Conservation (phyloP, 1,139 yeast species). For the Protomyces arabidopsidicola region DNA sequence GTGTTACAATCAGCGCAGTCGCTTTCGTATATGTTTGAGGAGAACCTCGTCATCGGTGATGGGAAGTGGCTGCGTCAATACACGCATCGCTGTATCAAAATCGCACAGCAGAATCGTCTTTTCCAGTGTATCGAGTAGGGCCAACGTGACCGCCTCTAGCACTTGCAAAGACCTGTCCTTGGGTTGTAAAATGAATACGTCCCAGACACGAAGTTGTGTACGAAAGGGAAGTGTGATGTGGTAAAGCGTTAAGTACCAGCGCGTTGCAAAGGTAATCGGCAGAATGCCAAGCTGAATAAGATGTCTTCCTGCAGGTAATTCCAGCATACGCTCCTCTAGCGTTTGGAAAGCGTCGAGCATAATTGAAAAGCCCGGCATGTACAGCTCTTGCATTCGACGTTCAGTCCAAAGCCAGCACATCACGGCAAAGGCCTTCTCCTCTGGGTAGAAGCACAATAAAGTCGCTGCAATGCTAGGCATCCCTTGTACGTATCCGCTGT, state of each 20-base stretch:
- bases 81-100: conserved; percentile 33
- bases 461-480: conserved; percentile 35
- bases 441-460: conserved; percentile 34
- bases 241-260: conserved; percentile 35
- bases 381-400: conserved; percentile 30
- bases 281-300: conserved; percentile 29
- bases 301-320: conserved; percentile 21
- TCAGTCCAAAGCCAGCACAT: conserved; percentile 30
- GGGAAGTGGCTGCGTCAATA: conserved; percentile 30
- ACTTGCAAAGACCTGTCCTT: conserved; percentile 19
- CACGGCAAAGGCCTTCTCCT: conserved; percentile 32
- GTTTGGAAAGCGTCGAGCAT: conserved; percentile 31
- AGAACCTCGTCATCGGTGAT: conserved; percentile 32
- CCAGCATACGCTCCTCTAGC: conserved; percentile 29
- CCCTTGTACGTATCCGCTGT: conserved; percentile 35
- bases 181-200: conserved; percentile 30
- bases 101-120: conserved; percentile 29
- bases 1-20: not conserved
- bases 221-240: conserved; percentile 33
- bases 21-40: conserved; percentile 15
- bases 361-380: conserved; percentile 31
- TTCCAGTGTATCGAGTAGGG: conserved; percentile 19
- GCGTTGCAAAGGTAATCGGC: conserved; percentile 33
- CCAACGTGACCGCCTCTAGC: conserved; percentile 23
- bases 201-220: conserved; percentile 35